phyloP scores from a whole-genome alignment of 352 stramenopile species.

The Phytophthora cajani region DNA sequence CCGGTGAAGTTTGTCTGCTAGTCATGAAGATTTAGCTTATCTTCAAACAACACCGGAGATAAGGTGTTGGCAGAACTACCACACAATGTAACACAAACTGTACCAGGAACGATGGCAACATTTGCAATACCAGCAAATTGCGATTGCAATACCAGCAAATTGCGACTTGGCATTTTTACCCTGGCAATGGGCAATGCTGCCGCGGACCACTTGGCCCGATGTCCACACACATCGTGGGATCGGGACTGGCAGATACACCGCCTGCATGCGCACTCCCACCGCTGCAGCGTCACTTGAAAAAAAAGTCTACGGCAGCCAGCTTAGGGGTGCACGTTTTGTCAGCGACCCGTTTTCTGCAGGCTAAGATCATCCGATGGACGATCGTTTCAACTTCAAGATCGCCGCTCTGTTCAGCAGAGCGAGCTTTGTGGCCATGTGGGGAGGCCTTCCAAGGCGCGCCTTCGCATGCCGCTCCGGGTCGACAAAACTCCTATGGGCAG shows the following conservation, averaged over 20 bases:
- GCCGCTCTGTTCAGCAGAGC: conserved; percentile 14
- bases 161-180: not conserved
- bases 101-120: not conserved
- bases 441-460: conserved; percentile 10
- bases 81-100: not conserved
- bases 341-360: not conserved
- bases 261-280: not conserved
- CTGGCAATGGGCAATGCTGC: not conserved
- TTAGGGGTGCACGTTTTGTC: conserved; percentile 2
- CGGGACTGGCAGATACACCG: not conserved
- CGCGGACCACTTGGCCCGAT: not conserved
- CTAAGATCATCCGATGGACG: not conserved
- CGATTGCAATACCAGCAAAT: not conserved
- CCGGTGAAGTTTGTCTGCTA: not conserved
- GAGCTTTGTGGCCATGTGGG: conserved; percentile 4
- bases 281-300: not conserved
- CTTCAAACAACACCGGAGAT: not conserved
- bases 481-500: not conserved
- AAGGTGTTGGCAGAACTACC: not conserved
- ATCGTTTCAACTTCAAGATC: conserved; percentile 22
- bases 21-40: not conserved
- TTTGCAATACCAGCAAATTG: not conserved
- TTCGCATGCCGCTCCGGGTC: not conserved
- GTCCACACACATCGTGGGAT: not conserved
- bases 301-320: not conserved